Evolutionary conservation across 164 flowering plant species (phyloP).

Genomic region (Magnolia changhungtana): DNA sequence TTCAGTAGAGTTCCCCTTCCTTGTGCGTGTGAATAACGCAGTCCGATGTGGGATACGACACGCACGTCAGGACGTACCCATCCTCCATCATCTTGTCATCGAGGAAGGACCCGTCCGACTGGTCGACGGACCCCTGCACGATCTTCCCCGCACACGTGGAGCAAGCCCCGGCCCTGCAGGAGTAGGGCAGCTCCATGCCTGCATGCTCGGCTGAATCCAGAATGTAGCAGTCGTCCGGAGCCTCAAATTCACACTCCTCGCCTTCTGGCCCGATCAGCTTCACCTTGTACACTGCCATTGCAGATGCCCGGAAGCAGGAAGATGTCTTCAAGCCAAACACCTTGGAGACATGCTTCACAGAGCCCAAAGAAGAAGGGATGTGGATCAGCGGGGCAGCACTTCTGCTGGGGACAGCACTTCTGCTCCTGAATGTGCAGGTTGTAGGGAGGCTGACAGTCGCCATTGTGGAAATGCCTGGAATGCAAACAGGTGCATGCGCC

Average conservation of each 20-base stretch:
- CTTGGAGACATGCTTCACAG: slow-evolving; percentile 40
- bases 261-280: slow-evolving; percentile 69
- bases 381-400: slow-evolving; percentile 16
- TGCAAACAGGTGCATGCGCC: not conserved
- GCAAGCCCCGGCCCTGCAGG: slow-evolving; percentile 85
- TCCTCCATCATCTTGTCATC: slow-evolving; percentile 51
- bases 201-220: slow-evolving; percentile 70
- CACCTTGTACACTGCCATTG: slow-evolving; percentile 63
- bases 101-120: slow-evolving; percentile 76
- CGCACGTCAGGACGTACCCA: slow-evolving; percentile 68
- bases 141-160: slow-evolving; percentile 74
- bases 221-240: slow-evolving; percentile 62
- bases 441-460: slow-evolving; percentile 26
- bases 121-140: slow-evolving; percentile 55
- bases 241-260: slow-evolving; percentile 57
- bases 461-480: slow-evolving; percentile 27
- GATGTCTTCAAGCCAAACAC: slow-evolving; percentile 50
- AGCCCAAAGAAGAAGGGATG: slow-evolving; percentile 33
- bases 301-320: slow-evolving; percentile 30
- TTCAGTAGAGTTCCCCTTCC: slow-evolving; percentile 58
- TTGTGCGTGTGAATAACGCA: slow-evolving; percentile 79
- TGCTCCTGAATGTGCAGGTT: slow-evolving; percentile 17
- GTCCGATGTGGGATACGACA: slow-evolving; percentile 62
- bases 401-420: slow-evolving; percentile 11
- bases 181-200: slow-evolving; percentile 73